phyloP scores from a whole-genome alignment of 352 stramenopile genomes.

The Globisporangium emineosum region DNA sequence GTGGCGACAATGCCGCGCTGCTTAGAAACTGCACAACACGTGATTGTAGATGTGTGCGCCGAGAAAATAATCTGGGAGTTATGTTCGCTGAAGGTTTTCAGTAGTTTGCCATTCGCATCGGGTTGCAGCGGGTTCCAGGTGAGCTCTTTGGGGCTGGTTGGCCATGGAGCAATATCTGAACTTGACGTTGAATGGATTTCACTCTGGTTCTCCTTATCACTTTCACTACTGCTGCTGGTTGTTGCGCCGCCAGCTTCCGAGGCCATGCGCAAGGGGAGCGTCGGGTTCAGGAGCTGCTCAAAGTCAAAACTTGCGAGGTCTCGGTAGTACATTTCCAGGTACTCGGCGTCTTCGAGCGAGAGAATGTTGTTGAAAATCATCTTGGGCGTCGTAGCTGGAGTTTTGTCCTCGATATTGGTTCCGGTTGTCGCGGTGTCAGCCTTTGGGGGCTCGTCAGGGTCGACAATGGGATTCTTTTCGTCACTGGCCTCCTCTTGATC shows the following conservation, averaged over 20 bases:
- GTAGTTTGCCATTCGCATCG: slow-evolving; percentile 19
- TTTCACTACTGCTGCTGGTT: neutral
- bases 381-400: neutral
- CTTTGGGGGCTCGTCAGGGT: neutral
- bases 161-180: neutral
- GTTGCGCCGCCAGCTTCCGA: neutral
- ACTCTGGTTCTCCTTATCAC: neutral
- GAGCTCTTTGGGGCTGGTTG: neutral
- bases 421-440: neutral
- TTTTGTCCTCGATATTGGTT: neutral
- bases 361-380: neutral
- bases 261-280: slow-evolving; percentile 10
- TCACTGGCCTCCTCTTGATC: neutral
- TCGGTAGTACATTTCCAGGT: slow-evolving; percentile 22
- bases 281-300: slow-evolving; percentile 42
- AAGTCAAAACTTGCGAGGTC: slow-evolving; percentile 55
- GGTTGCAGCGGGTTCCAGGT: slow-evolving; percentile 9
- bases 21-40: slow-evolving; percentile 35
- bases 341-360: slow-evolving; percentile 8
- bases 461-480: neutral
- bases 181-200: neutral
- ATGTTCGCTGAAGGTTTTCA: slow-evolving; percentile 23
- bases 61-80: slow-evolving; percentile 31
- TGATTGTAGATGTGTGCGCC: slow-evolving; percentile 47
- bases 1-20: slow-evolving; percentile 43